Evolutionary conservation across 225 moss, liverwort and hornwort species (phyloP).

Genomic region (Lunularia cruciata): DNA sequence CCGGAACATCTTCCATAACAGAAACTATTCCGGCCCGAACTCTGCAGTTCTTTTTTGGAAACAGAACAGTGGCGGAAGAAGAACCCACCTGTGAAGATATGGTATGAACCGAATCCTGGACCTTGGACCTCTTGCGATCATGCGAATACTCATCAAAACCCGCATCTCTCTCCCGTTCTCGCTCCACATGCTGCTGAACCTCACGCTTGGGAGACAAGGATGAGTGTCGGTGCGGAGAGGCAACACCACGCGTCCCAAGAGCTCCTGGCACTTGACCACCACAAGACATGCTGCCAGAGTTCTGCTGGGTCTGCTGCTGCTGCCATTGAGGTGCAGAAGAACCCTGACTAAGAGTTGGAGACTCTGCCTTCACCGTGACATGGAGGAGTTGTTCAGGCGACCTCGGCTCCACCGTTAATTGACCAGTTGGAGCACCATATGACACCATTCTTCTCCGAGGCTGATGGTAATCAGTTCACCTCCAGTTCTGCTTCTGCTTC

Average conservation of each 20-base stretch:
- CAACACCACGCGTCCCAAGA: constrained; percentile 11
- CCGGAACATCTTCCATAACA: no score
- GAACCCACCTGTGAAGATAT: constrained; percentile 49
- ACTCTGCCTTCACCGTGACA: constrained; percentile 32
- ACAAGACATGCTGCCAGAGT: no score
- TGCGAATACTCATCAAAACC: constrained; percentile 47
- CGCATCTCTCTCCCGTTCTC: constrained; percentile 40
- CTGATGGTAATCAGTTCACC: constrained; percentile 8
- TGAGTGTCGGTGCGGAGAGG: constrained; percentile 21
- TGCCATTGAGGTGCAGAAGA: constrained; percentile 32
- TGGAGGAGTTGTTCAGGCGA: constrained; percentile 31
- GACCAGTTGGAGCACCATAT: constrained; percentile 25
- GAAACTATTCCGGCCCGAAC: no score
- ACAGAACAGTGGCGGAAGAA: no score
- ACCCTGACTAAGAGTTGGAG: constrained; percentile 11
- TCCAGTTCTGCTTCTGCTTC: constrained; percentile 3
- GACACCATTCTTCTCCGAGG: constrained; percentile 35
- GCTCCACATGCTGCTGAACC: constrained; percentile 40
- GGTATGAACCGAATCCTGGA: constrained; percentile 50
- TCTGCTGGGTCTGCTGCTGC: constrained; percentile 16
- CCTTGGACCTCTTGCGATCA: constrained; percentile 64
- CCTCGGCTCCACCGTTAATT: constrained; percentile 24
- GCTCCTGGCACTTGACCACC: not conserved
- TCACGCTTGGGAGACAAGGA: constrained; percentile 58
- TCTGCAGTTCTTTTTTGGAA: no score